Evolutionary conservation across 495 filamentous ascomycete genomes (phyloP), one percentile per base, ranked within the genome.

Genomic region (Aspergillus haitiensis): DNA sequence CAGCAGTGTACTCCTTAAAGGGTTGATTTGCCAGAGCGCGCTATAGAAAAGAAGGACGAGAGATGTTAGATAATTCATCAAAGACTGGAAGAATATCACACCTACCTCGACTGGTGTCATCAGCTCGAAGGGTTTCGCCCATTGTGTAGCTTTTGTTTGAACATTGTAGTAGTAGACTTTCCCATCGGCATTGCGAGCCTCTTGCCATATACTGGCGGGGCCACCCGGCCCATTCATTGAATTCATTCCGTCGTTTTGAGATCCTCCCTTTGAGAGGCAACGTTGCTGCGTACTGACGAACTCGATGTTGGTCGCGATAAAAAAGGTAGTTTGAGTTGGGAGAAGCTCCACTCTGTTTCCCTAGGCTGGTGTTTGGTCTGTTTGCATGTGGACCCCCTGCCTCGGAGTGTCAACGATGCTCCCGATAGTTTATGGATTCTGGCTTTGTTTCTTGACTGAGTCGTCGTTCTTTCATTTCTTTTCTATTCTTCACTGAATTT

Each of bases 81-180:
- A 59, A 16, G 33, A 46, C 0, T 42, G 1, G 46, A 39, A 18
- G 9, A 56, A 27, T 7, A n/a, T 50, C 0, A 50, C 48, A 75
- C 82, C 63, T 74, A 96, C 93, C 85, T 97, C 93, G 31, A 88
- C 86, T 10, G 84, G 84, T 2, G 84, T 90, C 92, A 96, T 94
- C 72, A 97, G 71, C 42, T 93, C 95, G 62, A 85, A 81, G 16
- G 94, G 94, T 74, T 97, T 97, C 40, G 85, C 86, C 94, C 94
- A 98, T 84, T 92, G 88, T 34, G 93, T 97, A 35, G 80, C 87
- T 68, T 94, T 93, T 5, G 92, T 96, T 60, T 87, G 76, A 5
- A 84, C 75, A 73, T 98, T 96, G 77, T 92, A 96, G 70, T 96
- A 98, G 75, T 98, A 98, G n/a, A 86, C 78, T 52, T 91, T 84